Conservation (phyloP, 768 basidiomycete genomes). For the Hericium alpestre region DNA sequence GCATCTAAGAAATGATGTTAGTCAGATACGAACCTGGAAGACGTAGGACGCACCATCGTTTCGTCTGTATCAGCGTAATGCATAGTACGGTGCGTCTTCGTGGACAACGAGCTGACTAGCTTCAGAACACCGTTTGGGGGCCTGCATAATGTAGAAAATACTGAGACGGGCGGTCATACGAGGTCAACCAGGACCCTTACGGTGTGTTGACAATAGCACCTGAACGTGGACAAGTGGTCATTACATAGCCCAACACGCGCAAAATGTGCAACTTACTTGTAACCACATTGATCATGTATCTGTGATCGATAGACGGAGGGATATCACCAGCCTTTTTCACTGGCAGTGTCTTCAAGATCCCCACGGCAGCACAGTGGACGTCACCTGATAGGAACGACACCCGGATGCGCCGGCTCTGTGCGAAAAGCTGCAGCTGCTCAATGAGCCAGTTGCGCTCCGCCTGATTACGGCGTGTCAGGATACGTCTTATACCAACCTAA, state of each 20-base stretch:
- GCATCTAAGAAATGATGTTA: slow-evolving; percentile 35
- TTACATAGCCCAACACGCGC: neutral
- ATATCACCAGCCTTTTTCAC: slow-evolving; percentile 38
- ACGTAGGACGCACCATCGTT: slow-evolving; percentile 45
- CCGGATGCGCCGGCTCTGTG: slow-evolving; percentile 49
- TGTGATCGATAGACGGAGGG: slow-evolving; percentile 50
- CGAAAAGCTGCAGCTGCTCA: slow-evolving; percentile 64
- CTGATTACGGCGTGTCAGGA: slow-evolving; percentile 26
- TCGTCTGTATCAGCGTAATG: slow-evolving; percentile 81
- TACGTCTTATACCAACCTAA: neutral
- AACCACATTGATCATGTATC: slow-evolving; percentile 87
- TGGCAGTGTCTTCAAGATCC: slow-evolving; percentile 58
- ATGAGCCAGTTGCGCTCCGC: slow-evolving; percentile 88
- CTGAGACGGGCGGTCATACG: neutral
- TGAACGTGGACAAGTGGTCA: slow-evolving; percentile 16
- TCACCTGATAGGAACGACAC: slow-evolving; percentile 88
- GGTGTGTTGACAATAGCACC: slow-evolving; percentile 96
- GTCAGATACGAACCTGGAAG: neutral
- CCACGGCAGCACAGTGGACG: slow-evolving; percentile 86
- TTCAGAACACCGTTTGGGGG: slow-evolving; percentile 65
- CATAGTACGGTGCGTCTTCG: slow-evolving; percentile 78
- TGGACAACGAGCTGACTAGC: slow-evolving; percentile 72
- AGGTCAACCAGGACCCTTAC: slow-evolving; percentile 29
- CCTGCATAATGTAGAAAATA: slow-evolving; percentile 10
- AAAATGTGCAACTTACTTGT: slow-evolving; percentile 41